Evolutionary conservation across 495 filamentous ascomycete species (phyloP).

Genomic region (Lentithecium fluviatile): DNA sequence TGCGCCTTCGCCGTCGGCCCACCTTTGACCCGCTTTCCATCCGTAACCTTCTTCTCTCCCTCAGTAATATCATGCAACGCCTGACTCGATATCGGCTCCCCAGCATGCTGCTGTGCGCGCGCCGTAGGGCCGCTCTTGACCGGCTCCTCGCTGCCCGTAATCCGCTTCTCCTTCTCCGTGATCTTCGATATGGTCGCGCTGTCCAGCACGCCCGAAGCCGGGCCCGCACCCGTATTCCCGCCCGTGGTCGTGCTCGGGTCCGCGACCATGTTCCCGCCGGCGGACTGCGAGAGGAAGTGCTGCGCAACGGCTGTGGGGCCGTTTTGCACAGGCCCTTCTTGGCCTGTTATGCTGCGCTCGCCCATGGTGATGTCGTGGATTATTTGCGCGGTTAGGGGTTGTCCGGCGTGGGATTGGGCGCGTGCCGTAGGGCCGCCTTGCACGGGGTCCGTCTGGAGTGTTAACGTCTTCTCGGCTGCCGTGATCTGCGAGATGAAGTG

Average conservation of each 20-base stretch:
- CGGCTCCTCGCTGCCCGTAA: background rate
- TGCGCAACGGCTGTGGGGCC: conserved; percentile 12
- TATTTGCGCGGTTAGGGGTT: conserved; percentile 31
- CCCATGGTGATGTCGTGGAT: conserved; percentile 41
- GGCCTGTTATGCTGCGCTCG: conserved; percentile 32
- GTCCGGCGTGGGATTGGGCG: conserved; percentile 36
- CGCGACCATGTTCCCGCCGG: background rate
- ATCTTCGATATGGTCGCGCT: conserved; percentile 20
- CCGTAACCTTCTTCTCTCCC: conserved; percentile 29
- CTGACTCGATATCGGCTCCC: conserved; percentile 19
- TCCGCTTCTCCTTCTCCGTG: conserved; percentile 11
- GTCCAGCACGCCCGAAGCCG: conserved; percentile 13
- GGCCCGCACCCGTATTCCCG: too few relatives aligned
- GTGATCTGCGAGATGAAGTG: conserved; percentile 36
- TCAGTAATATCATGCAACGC: conserved; percentile 19
- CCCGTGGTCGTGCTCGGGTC: too few relatives aligned
- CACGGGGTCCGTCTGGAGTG: conserved; percentile 7
- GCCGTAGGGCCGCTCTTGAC: conserved; percentile 9
- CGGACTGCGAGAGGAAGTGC: background rate
- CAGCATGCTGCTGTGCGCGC: conserved; percentile 16
- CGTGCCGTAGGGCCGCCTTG: conserved; percentile 37
- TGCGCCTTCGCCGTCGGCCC: conserved; percentile 39
- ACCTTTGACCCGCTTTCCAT: conserved; percentile 33
- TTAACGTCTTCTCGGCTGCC: conserved; percentile 18
- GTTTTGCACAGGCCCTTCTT: background rate